These are phyloP conservation scores for Globisporangium carolinianum DNA, from an alignment of 352 stramenopile genomes.

Conservation along the genomic window DNA sequence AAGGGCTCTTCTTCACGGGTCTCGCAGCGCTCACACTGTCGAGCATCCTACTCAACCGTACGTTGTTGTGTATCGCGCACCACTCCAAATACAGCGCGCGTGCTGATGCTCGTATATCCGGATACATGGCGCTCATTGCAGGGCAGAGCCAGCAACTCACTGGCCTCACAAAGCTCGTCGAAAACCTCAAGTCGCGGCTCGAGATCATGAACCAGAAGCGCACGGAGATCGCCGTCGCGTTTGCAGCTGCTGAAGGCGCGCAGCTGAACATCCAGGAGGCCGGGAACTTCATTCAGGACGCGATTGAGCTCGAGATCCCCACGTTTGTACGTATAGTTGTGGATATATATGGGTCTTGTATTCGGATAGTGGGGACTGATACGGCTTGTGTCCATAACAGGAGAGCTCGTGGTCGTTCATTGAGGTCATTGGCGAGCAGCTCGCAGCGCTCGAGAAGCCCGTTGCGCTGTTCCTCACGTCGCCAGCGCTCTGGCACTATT, in stretches of 20 bases:
- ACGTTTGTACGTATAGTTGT: slow-evolving; percentile 10
- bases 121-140: slow-evolving; percentile 10
- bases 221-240: slow-evolving; percentile 65
- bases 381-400: slow-evolving; percentile 16
- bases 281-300: slow-evolving; percentile 73
- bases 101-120: too few species aligned
- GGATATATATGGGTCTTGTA: background rate
- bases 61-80: slow-evolving; percentile 13
- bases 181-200: slow-evolving; percentile 75
- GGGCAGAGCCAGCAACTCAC: slow-evolving; percentile 78
- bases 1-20: slow-evolving; percentile 78
- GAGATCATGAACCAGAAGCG: slow-evolving; percentile 85
- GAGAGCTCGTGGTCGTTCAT: slow-evolving; percentile 81
- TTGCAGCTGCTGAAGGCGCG: slow-evolving; percentile 59
- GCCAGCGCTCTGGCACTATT: slow-evolving; percentile 79
- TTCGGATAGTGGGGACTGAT: background rate
- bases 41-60: slow-evolving; percentile 84
- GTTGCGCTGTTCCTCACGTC: slow-evolving; percentile 62
- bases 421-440: slow-evolving; percentile 65
- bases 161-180: slow-evolving; percentile 63
- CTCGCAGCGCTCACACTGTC: slow-evolving; percentile 73
- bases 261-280: slow-evolving; percentile 83
- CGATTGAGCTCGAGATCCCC: slow-evolving; percentile 70
- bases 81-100: too few species aligned
- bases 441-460: slow-evolving; percentile 53